Conservation (phyloP, 1,139 yeast species). For the Yamadazyma mexicana region DNA sequence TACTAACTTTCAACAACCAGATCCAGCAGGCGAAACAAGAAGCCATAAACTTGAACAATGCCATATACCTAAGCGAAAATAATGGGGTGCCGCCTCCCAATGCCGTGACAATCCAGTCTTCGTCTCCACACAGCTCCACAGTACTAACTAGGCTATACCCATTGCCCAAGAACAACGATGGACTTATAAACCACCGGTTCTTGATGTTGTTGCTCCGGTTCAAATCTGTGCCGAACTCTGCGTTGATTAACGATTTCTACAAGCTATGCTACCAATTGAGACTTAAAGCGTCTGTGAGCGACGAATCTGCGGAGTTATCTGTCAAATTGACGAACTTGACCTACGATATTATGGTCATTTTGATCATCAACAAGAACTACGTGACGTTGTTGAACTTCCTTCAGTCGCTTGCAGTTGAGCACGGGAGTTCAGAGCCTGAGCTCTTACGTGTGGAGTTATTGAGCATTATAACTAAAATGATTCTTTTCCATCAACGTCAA, state of each 20-base stretch:
- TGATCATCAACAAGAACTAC: slow-evolving; percentile 32
- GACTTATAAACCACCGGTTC: slow-evolving; percentile 16
- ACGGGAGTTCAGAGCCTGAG: slow-evolving; percentile 9
- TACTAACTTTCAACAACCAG: slow-evolving; percentile 32
- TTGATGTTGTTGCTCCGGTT: slow-evolving; percentile 35
- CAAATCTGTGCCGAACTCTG: slow-evolving; percentile 38
- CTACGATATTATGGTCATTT: slow-evolving; percentile 33
- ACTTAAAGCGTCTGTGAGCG: slow-evolving; percentile 16
- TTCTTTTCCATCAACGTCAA: slow-evolving; percentile 10
- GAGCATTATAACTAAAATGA: slow-evolving; percentile 18
- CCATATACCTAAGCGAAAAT: slow-evolving; percentile 35
- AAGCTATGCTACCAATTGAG: slow-evolving; percentile 41
- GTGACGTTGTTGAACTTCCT: slow-evolving; percentile 29
- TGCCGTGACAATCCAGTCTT: background rate
- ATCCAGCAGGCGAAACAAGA: slow-evolving; percentile 36
- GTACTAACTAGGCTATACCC: slow-evolving; percentile 25
- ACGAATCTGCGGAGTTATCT: slow-evolving; percentile 1
- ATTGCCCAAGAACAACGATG: slow-evolving; percentile 36
- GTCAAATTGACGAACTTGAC: slow-evolving; percentile 26
- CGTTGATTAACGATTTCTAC: slow-evolving; percentile 39
- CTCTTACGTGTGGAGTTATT: slow-evolving; percentile 23
- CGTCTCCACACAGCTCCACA: background rate
- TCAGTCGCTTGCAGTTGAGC: slow-evolving; percentile 16
- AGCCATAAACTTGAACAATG: slow-evolving; percentile 39
- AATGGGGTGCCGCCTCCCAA: slow-evolving; percentile 15